Evolutionary conservation across 345 rosid genomes (phyloP), one percentile per base, ranked within the genome.

Genomic region (Lepidium aucheri): DNA sequence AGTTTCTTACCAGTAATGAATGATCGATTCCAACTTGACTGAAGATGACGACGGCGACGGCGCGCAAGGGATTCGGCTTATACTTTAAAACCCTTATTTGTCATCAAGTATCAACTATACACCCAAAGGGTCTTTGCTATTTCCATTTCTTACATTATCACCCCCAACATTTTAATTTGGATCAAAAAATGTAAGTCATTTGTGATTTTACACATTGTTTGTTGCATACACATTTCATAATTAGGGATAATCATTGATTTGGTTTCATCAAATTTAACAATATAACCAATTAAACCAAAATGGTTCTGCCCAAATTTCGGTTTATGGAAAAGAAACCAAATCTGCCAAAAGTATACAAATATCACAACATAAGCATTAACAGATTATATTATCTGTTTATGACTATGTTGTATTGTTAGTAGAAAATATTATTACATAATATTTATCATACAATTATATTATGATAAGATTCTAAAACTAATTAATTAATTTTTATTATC

Each of bases 101-200:
- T 70, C 72, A 59, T 70, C 72, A 59, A 65, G 32, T 59, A 26
- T 51, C 43, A 26, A 33, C 18, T 33, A 42, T 58, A 42, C 35
- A 0, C 33, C 14, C 4, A 52, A 6, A 60, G 39, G 68, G 63
- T 28, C 49, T 15, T 60, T 2, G 7, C 0, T 4, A 67, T 74
- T 60, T 8, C 3, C 0, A 0, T 11, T 0, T 1, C 18, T 74
- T 45, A 45, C 73, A 66, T 38, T 60, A 1, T 18, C 52, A 60
- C 73, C 77, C 77, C 72, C 68, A 16, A n/a, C 3, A 66, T 30
- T 66, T 52, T 60, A 3, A 3, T 60, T 35, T 60, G 3, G 5
- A 45, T 47, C 39, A 68, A 57, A 30, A 2, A 5, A 6, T 28
- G 11, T 18, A n/a, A 16, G n/a, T 7, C 18, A 17, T 1, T 14